phyloP scores from a whole-genome alignment of 1,284 basidiomycete species.

The Filobasidium uniguttulatum region DNA sequence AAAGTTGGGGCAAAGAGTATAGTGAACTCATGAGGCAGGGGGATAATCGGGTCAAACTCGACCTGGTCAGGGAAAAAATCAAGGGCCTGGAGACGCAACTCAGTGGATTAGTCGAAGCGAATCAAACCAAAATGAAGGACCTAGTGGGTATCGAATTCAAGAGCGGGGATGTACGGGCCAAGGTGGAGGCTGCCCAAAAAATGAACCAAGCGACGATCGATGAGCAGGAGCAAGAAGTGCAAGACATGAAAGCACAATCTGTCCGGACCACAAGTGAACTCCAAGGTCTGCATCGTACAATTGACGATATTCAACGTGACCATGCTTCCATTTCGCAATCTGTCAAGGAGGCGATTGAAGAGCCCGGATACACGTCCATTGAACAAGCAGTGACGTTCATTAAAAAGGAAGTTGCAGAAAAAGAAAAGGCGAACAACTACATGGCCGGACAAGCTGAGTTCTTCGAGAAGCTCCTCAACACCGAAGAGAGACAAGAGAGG shows the following conservation, averaged over 20 bases:
- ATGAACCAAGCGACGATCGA: too few relatives aligned
- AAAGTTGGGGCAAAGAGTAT: constrained; percentile 59
- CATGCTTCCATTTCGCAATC: too few relatives aligned
- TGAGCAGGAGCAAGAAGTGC: too few relatives aligned
- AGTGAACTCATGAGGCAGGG: constrained; percentile 63
- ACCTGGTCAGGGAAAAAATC: constrained; percentile 58
- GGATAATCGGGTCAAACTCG: constrained; percentile 65
- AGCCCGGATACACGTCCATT: not conserved
- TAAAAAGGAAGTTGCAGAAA: not conserved
- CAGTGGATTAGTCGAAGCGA: constrained; percentile 45
- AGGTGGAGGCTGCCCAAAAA: too few relatives aligned
- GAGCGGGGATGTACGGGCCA: too few relatives aligned
- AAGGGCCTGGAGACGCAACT: constrained; percentile 53
- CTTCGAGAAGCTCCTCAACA: constrained; percentile 41
- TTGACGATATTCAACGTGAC: too few relatives aligned
- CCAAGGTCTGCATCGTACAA: too few relatives aligned
- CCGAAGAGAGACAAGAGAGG: constrained; percentile 53
- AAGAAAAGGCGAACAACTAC: not conserved
- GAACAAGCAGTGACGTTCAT: not conserved
- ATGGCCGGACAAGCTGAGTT: constrained; percentile 2
- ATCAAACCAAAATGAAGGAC: not conserved
- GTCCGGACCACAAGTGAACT: too few relatives aligned
- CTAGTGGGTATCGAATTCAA: too few relatives aligned
- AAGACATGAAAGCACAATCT: too few relatives aligned
- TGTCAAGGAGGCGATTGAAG: not conserved